These are phyloP conservation scores for Arthrocladium fulminans DNA, from an alignment of 2,329 filamentous ascomycete genomes.

Conservation along the genomic window DNA sequence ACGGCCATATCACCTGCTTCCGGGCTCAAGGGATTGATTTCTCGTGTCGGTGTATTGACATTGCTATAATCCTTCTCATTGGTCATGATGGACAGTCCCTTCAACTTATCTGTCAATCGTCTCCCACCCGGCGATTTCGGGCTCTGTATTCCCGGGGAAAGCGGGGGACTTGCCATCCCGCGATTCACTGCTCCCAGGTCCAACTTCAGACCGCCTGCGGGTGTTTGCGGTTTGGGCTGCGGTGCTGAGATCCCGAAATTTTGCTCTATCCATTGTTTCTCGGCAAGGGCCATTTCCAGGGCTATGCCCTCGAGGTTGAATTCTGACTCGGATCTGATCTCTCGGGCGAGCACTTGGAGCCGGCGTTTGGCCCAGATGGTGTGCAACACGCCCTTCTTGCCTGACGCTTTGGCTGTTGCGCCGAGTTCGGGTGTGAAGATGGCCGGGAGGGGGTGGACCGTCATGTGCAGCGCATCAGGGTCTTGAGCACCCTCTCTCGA, in stretches of 20 bases:
- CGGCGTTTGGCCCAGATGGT: slow-evolving; percentile 85
- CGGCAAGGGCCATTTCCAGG: slow-evolving; percentile 71
- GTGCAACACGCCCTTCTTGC: slow-evolving; percentile 73
- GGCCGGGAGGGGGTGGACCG: slow-evolving; percentile 72
- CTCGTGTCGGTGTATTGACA: slow-evolving; percentile 22
- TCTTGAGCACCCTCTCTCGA: slow-evolving; percentile 28
- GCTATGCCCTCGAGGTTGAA: slow-evolving; percentile 73
- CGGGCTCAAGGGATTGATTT: slow-evolving; percentile 49
- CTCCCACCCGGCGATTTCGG: slow-evolving; percentile 51
- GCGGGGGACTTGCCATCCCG: slow-evolving; percentile 26
- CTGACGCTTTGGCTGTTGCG: slow-evolving; percentile 54
- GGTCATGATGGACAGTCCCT: slow-evolving; percentile 68
- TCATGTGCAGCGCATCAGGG: slow-evolving; percentile 33
- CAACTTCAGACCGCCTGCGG: slow-evolving; percentile 27
- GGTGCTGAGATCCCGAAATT: slow-evolving; percentile 58
- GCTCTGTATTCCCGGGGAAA: slow-evolving; percentile 52
- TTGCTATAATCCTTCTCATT: slow-evolving; percentile 49
- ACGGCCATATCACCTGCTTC: slow-evolving; percentile 56
- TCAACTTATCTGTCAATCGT: slow-evolving; percentile 68
- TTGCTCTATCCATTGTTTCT: slow-evolving; percentile 75
- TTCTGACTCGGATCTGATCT: slow-evolving; percentile 65
- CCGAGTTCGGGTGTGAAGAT: slow-evolving; percentile 74
- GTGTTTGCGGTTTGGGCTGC: slow-evolving; percentile 15
- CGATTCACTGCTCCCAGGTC: slow-evolving; percentile 25
- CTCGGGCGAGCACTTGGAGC: slow-evolving; percentile 62